A percentile compares a stretch with the other conserved stretches of the same genome.
These are phyloP conservation scores for Tuber microsphaerosporum DNA, from an alignment of 495 filamentous ascomycete genomes.

Conservation along the genomic window DNA sequence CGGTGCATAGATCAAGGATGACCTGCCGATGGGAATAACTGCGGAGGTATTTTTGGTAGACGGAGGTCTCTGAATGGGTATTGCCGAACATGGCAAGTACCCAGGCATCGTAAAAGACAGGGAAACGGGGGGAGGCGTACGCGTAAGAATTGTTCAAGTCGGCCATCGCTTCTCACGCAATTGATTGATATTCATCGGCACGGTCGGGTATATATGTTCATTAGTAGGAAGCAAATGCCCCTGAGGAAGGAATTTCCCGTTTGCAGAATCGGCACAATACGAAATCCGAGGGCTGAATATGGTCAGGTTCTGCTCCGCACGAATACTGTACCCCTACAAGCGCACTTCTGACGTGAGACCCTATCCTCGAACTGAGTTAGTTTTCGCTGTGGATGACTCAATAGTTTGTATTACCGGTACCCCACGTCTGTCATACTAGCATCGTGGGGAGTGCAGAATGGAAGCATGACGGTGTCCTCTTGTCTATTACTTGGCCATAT, in stretches of 20 bases:
- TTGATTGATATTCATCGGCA: background rate
- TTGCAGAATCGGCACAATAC: background rate
- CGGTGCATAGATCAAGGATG: slow-evolving; percentile 24
- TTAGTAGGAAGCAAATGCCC: background rate
- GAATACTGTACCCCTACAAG: no score
- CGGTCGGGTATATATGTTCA: background rate
- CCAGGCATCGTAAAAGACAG: slow-evolving; percentile 20
- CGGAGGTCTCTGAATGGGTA: background rate
- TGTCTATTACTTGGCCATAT: no score
- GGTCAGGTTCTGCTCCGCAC: no score
- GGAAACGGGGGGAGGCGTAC: slow-evolving; percentile 17
- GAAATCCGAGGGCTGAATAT: no score
- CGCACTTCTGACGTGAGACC: no score
- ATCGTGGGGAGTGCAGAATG: no score
- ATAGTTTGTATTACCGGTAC: no score
- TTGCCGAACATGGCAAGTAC: slow-evolving; percentile 10
- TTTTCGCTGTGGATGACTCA: no score
- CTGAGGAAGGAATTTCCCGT: background rate
- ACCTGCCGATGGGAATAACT: background rate
- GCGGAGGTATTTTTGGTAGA: slow-evolving; percentile 11
- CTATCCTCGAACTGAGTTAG: no score
- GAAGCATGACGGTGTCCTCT: no score
- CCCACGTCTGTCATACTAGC: no score
- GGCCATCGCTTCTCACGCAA: background rate
- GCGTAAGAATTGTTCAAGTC: slow-evolving; percentile 9